Conservation (phyloP, 2,329 filamentous ascomycete genomes). For the Talaromyces sp. region DNA sequence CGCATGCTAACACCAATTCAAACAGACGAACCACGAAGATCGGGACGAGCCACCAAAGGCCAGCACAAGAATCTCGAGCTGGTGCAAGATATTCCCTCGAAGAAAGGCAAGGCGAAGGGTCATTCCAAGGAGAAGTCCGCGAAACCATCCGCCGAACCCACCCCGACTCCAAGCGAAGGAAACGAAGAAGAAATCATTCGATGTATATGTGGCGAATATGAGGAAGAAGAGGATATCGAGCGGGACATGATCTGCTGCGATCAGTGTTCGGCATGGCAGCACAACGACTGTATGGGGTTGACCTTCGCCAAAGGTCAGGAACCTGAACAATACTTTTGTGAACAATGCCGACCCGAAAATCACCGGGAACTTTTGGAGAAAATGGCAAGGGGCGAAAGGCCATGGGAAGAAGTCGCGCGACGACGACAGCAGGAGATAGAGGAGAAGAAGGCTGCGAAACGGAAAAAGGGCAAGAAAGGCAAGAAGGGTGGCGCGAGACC, state of each 20-base stretch:
- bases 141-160: slow-evolving; percentile 46
- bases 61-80: slow-evolving; percentile 86
- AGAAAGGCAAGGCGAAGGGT: slow-evolving; percentile 45
- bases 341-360: slow-evolving; percentile 76
- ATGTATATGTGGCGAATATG: slow-evolving; percentile 85
- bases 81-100: slow-evolving; percentile 54
- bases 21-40: slow-evolving; percentile 80
- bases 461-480: slow-evolving; percentile 50
- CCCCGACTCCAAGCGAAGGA: slow-evolving; percentile 43
- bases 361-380: slow-evolving; percentile 76
- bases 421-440: slow-evolving; percentile 58
- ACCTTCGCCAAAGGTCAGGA: slow-evolving; percentile 69
- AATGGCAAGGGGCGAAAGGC: slow-evolving; percentile 72
- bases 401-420: slow-evolving; percentile 70
- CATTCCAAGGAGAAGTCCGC: slow-evolving; percentile 42
- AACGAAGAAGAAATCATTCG: slow-evolving; percentile 72
- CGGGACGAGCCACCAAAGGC: slow-evolving; percentile 92
- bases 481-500: slow-evolving; percentile 60
- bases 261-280: slow-evolving; percentile 88
- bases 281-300: slow-evolving; percentile 92
- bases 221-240: slow-evolving; percentile 77
- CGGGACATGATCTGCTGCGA: slow-evolving; percentile 97
- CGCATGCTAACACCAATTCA: slow-evolving; percentile 28
- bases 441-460: slow-evolving; percentile 53
- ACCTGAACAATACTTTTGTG: slow-evolving; percentile 85